A percentile compares a stretch with the other conserved stretches of the same genome.
Evolutionary conservation across 2,329 filamentous ascomycete species (phyloP).

Genomic region (Ilyonectria destructans): DNA sequence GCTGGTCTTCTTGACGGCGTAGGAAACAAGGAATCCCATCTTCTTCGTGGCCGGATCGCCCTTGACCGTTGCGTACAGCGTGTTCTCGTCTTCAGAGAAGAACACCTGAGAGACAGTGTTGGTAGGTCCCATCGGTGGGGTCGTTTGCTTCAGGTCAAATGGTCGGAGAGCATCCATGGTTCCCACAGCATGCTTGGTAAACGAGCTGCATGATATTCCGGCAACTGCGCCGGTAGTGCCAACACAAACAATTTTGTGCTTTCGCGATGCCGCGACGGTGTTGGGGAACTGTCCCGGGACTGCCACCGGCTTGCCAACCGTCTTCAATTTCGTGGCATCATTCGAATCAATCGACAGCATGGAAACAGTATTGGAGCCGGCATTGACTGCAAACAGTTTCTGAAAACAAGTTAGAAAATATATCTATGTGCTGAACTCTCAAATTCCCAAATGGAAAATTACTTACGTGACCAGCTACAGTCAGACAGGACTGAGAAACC

Average conservation of each 20-base stretch:
- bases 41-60: constrained; percentile 70
- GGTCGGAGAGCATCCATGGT: constrained; percentile 63
- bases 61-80: constrained; percentile 73
- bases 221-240: constrained; percentile 61
- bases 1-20: constrained; percentile 58
- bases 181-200: constrained; percentile 57
- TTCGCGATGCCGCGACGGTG: constrained; percentile 65
- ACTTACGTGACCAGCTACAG: constrained; percentile 66
- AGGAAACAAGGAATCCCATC: constrained; percentile 70
- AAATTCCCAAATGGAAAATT: not conserved
- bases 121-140: constrained; percentile 70
- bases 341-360: constrained; percentile 63
- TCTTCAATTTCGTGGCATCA: constrained; percentile 62
- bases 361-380: constrained; percentile 67
- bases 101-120: constrained; percentile 75
- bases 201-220: constrained; percentile 63
- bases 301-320: constrained; percentile 60
- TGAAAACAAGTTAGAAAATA: constrained; percentile 42
- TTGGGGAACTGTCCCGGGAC: constrained; percentile 69
- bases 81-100: constrained; percentile 69
- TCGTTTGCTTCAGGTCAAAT: constrained; percentile 69
- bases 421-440: not conserved
- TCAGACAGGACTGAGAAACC: constrained; percentile 66
- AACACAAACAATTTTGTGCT: constrained; percentile 63
- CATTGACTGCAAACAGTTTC: constrained; percentile 69